Evolutionary conservation across 2,329 filamentous ascomycete genomes (phyloP).

Genomic region (Lizonia empirigonia): DNA sequence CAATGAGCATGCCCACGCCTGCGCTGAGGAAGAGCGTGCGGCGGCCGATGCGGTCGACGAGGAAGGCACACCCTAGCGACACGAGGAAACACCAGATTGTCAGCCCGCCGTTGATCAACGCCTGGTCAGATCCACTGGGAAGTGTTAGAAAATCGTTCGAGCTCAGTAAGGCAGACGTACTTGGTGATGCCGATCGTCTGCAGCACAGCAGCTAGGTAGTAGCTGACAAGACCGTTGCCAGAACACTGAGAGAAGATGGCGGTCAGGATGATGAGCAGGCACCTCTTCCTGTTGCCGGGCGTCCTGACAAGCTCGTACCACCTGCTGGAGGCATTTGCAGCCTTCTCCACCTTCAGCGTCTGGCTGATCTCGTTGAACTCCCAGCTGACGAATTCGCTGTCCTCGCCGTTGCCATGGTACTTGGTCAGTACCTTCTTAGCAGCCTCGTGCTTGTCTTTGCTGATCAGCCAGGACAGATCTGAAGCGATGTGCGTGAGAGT

Average conservation of each 20-base stretch:
- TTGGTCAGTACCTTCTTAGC: conserved; percentile 19
- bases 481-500: conserved; percentile 16
- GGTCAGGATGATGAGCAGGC: conserved; percentile 19
- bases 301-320: conserved; percentile 26
- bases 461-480: conserved; percentile 48
- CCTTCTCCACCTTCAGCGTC: conserved; percentile 20
- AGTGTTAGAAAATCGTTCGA: not conserved
- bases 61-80: conserved; percentile 48
- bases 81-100: conserved; percentile 67
- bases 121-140: conserved; percentile 42
- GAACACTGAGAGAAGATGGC: conserved; percentile 27
- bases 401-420: conserved; percentile 24
- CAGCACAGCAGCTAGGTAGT: conserved; percentile 22
- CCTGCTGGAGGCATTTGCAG: conserved; percentile 15
- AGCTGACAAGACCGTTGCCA: conserved; percentile 22
- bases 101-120: conserved; percentile 55
- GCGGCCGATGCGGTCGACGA: conserved; percentile 41
- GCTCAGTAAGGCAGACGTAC: conserved; percentile 33
- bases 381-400: conserved; percentile 23
- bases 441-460: conserved; percentile 16
- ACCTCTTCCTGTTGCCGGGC: conserved; percentile 24
- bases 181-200: conserved; percentile 30
- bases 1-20: conserved; percentile 40
- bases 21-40: conserved; percentile 42
- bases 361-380: conserved; percentile 27